A percentile compares a stretch with the other conserved stretches of the same genome.
Evolutionary conservation across 225 moss, liverwort and hornwort genomes (phyloP).

Genomic region (Marchantia paleacea): DNA sequence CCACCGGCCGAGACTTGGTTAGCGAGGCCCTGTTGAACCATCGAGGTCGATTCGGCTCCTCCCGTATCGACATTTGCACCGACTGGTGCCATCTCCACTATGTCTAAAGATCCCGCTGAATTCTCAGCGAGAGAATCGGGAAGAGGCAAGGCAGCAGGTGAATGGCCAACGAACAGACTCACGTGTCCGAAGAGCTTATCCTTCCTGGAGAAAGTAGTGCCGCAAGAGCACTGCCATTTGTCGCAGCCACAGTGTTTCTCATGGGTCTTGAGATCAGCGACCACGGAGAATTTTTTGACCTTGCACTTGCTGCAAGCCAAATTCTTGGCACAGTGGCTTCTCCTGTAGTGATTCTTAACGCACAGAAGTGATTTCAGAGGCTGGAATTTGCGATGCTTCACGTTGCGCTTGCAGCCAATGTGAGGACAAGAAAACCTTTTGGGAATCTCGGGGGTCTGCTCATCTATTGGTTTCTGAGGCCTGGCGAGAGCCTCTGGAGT

Average conservation of each 20-base stretch:
- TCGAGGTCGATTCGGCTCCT: neutral
- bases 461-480: slow-evolving; percentile 59
- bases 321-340: slow-evolving; percentile 88
- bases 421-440: slow-evolving; percentile 85
- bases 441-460: slow-evolving; percentile 31
- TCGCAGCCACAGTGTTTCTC: slow-evolving; percentile 98
- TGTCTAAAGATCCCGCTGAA: slow-evolving; percentile 1
- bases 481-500: slow-evolving; percentile 85
- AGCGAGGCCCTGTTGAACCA: neutral
- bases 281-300: slow-evolving; percentile 88
- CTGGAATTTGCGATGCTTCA: slow-evolving; percentile 94
- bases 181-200: slow-evolving; percentile 92
- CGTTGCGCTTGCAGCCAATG: slow-evolving; percentile 86
- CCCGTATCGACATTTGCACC: neutral
- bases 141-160: slow-evolving; percentile 47
- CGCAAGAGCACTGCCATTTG: slow-evolving; percentile 96
- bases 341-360: slow-evolving; percentile 95
- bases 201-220: slow-evolving; percentile 94
- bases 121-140: slow-evolving; percentile 1
- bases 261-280: slow-evolving; percentile 94
- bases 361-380: slow-evolving; percentile 92
- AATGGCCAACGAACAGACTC: slow-evolving; percentile 72
- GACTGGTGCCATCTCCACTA: slow-evolving; percentile 1
- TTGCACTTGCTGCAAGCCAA: slow-evolving; percentile 83
- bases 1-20: neutral